phyloP scores from a whole-genome alignment of 148 eudicot species.

The Chenopodium quinoa region DNA sequence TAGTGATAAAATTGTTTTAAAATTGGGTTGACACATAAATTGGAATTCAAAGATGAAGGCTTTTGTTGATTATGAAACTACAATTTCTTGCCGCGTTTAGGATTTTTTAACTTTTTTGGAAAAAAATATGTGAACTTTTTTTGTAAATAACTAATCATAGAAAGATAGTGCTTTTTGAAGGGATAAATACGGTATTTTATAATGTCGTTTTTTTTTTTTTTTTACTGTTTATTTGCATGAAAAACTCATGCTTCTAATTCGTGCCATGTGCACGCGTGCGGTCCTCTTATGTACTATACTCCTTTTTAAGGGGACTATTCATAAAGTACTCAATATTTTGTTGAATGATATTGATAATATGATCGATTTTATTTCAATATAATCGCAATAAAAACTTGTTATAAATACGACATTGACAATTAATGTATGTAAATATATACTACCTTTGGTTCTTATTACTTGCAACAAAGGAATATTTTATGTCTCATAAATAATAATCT shows the following conservation, averaged over 20 bases:
- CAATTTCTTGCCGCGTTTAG: background rate
- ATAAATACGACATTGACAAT: too few species aligned
- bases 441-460: too few species aligned
- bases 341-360: background rate
- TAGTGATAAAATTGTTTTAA: too few species aligned
- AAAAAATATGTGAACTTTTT: background rate
- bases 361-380: too few species aligned
- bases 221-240: background rate
- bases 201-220: background rate
- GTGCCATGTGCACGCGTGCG: background rate
- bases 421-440: too few species aligned
- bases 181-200: too few species aligned
- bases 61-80: background rate
- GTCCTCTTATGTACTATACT: background rate
- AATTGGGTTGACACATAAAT: too few species aligned
- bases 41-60: background rate
- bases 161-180: conserved; percentile 1
- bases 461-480: too few species aligned
- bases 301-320: background rate
- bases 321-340: background rate
- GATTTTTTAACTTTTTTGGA: background rate
- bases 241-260: conserved; percentile 2
- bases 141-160: background rate
- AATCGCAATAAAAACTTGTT: too few species aligned
- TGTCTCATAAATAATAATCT: too few species aligned